Base-by-base conservation (phyloP, 139 green algal genomes). In the Micractinium conductrix region DNA sequence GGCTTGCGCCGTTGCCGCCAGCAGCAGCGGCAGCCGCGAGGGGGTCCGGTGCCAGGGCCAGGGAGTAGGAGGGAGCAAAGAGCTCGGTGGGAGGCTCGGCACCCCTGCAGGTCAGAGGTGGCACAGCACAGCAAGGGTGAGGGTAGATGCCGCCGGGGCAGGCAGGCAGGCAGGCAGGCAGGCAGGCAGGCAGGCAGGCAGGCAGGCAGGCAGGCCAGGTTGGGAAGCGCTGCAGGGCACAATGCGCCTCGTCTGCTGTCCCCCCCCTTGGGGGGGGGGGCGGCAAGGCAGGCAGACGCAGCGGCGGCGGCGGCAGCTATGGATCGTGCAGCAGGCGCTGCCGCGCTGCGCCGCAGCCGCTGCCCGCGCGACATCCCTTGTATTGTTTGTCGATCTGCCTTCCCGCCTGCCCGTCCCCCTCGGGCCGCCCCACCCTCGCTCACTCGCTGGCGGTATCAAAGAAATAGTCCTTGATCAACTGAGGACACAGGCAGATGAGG, bases 391-490 rank as follows among this genome's bases (percentile, higher is more conserved):
- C 48, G 14, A 10, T 10, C 48, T 58, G 10, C 48, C 48, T 58
- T 14, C 12, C 48, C 48, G 12, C 14, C 14, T 10, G 48, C 48
- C 48, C 48, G 48, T 14, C 48, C 48, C 48, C 48, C 14, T 14
- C 48, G 12, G 48, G 12, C 26, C 58, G 58, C 26, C 60, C 9
- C 9, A 37, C 60, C 37, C 26, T 37, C 22, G 5, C 5, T 28
- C 2, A 4, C 22, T 38, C 16, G 0, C 14, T 4, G 4, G 50
- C 55, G 26, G 69, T 76, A 33, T 86, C 81, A 22, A 86, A 86
- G n/a, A 53, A 82, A 58, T 86, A 86, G 19, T 86, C 81, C n/a
- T 81, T 82, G 42, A 74, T 42, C 24, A n/a, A n/a, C n/a, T n/a
- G n/a, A n/a, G n/a, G n/a, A n/a, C n/a, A n/a, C n/a, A n/a, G n/a